These are phyloP conservation scores for Pythium volutum DNA, from an alignment of 352 stramenopile genomes.

Conservation along the genomic window DNA sequence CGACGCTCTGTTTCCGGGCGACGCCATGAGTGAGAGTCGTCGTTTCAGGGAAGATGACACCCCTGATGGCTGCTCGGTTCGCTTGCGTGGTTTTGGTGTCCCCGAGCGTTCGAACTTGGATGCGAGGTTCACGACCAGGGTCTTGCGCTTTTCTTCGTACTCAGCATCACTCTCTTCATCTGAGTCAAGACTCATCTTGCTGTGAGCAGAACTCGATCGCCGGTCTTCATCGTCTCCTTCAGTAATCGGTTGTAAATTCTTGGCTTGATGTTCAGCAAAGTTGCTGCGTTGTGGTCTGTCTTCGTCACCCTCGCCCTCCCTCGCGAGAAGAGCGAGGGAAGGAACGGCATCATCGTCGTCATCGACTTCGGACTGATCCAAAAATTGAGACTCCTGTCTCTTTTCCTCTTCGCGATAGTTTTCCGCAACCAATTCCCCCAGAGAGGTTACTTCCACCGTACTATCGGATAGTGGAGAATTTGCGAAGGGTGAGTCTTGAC, in stretches of 20 bases:
- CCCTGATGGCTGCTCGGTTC: not conserved
- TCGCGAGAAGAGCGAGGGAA: conserved; percentile 24
- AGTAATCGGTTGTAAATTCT: conserved; percentile 54
- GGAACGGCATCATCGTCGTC: conserved; percentile 12
- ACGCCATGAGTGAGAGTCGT: not conserved
- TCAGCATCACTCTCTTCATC: conserved; percentile 59
- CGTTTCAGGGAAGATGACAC: not conserved
- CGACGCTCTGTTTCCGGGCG: not conserved
- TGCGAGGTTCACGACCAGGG: conserved; percentile 71
- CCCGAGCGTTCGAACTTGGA: conserved; percentile 57
- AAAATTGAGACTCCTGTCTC: not conserved
- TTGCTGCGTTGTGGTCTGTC: not conserved
- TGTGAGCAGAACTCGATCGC: conserved; percentile 45
- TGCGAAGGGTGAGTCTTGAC: conserved; percentile 27
- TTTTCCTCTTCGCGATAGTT: conserved; percentile 21
- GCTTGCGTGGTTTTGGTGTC: conserved; percentile 16
- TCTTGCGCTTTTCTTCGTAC: conserved; percentile 44
- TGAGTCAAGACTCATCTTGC: conserved; percentile 73
- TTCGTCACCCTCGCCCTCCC: conserved; percentile 26
- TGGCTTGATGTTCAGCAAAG: conserved; percentile 9
- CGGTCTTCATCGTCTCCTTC: conserved; percentile 58
- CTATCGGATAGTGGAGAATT: conserved; percentile 36
- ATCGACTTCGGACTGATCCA: conserved; percentile 11
- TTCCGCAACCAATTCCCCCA: conserved; percentile 57
- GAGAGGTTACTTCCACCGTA: conserved; percentile 59